Evolutionary conservation across 2,329 filamentous ascomycete species (phyloP), one percentile per base, ranked within the genome.

Genomic region (Scedosporium apiospermum): DNA sequence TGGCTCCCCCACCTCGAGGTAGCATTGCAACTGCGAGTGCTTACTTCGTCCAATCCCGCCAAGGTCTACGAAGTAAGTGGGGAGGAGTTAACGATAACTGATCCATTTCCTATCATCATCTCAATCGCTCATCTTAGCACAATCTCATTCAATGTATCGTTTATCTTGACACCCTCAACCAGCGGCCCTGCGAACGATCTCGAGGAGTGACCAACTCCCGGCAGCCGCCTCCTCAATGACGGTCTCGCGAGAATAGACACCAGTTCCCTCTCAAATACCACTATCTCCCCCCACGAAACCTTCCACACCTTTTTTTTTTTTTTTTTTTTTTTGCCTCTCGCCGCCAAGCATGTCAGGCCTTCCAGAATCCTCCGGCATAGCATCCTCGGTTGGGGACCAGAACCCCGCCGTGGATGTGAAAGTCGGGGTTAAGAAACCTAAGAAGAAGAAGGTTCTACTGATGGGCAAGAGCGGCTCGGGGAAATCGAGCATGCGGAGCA

Each of bases 391-490:
- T 6, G 27, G 30, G 7, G 60, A 55, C 16, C 42, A 46, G 23
- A 42, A 3, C 49, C 27, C 26, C 30, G 27, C 34, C 26, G 27
- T 26, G 27, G 60, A 61, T 10, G n/a, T 38, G 26, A 61, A 57
- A 41, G 26, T 26, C 23, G 82, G 84, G 72, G 76, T 85, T 66
- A 85, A 84, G 76, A 88, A 88, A 68, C 83, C 84, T 69, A 90
- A 91, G 80, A 93, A 93, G 82, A 91, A 90, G 79, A 93, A 93
- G 82, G 89, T 93, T 60, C 80, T 93, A 59, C 79, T 93, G 65
- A 93, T 93, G 95, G 95, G 95, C 69, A 97, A 97, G 80, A 96
- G 91, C 66, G 95, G 95, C 62, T 96, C 93, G 0, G 95, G 95
- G 62, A 99, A 99, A 77, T 97, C 93, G 51, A 97, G 92, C 63